A percentile compares a stretch with the other conserved stretches of the same genome.
phyloP scores from a whole-genome alignment of 148 eudicot genomes.

The Silene conica region DNA sequence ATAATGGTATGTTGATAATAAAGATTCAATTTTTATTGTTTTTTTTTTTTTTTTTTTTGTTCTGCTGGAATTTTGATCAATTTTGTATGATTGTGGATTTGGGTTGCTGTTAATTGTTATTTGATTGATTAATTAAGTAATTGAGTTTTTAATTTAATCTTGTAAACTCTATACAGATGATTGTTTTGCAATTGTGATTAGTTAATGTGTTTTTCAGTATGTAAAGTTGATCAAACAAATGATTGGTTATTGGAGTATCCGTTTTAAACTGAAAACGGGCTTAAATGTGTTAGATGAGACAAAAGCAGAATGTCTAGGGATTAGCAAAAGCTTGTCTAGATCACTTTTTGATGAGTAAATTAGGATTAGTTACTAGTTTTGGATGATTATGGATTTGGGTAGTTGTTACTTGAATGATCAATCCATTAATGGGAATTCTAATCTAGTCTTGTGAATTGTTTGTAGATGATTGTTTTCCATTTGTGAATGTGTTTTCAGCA shows the following conservation, averaged over 20 bases:
- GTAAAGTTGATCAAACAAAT: no score
- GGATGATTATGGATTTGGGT: not conserved
- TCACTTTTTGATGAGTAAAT: not conserved
- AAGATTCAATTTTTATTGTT: not conserved
- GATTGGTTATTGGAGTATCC: no score
- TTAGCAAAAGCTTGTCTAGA: no score
- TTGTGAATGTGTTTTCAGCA: not conserved
- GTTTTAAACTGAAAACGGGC: no score
- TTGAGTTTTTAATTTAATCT: not conserved
- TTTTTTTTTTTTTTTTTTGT: not conserved
- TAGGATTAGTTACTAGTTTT: not conserved
- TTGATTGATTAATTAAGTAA: not conserved
- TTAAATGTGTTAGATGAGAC: no score
- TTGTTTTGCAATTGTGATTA: not conserved
- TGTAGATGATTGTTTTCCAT: not conserved
- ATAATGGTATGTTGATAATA: conserved; percentile 18
- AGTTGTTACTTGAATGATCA: not conserved
- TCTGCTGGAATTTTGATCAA: not conserved
- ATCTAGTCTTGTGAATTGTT: not conserved
- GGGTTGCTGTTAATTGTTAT: not conserved
- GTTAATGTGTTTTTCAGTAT: not conserved
- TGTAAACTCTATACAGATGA: not conserved
- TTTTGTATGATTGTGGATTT: not conserved
- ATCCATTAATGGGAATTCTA: not conserved
- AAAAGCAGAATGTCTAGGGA: no score